Conservation (phyloP, 2,329 filamentous ascomycete genomes). For the Coniochaeta sp. region DNA sequence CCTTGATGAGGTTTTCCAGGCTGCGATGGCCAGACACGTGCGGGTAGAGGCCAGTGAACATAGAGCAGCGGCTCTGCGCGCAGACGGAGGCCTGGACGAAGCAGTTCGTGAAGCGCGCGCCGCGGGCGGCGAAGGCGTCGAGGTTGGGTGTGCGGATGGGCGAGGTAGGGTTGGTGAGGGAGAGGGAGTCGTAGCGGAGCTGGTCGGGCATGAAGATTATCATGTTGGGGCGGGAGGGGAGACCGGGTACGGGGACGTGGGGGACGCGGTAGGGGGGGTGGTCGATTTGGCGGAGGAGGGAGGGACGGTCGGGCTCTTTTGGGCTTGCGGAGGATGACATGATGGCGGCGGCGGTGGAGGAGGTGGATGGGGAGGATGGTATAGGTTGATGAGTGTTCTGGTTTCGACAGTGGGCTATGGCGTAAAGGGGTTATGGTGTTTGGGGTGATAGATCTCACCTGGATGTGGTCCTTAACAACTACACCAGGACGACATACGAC, state of each 20-base stretch:
- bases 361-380: too few relatives aligned
- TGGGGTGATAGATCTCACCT: too few relatives aligned
- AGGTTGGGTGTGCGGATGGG: constrained; percentile 31
- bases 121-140: constrained; percentile 29
- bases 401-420: too few relatives aligned
- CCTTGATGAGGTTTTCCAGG: constrained; percentile 39
- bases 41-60: constrained; percentile 39
- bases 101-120: constrained; percentile 35
- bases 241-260: not conserved
- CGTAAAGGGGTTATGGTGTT: too few relatives aligned
- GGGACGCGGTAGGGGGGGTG: not conserved
- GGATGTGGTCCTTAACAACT: too few relatives aligned
- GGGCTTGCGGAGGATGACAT: not conserved
- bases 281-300: not conserved
- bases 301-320: not conserved
- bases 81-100: constrained; percentile 39
- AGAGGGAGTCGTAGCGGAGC: constrained; percentile 35
- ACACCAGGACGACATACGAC: too few relatives aligned
- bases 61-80: constrained; percentile 36
- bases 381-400: too few relatives aligned
- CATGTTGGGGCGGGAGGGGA: constrained; percentile 23
- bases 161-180: constrained; percentile 21
- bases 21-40: constrained; percentile 38
- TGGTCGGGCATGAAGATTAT: constrained; percentile 42
- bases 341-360: not conserved